Evolutionary conservation across 108 stramenopile genomes (phyloP).

Genomic region (Schizochytrium sp.): DNA sequence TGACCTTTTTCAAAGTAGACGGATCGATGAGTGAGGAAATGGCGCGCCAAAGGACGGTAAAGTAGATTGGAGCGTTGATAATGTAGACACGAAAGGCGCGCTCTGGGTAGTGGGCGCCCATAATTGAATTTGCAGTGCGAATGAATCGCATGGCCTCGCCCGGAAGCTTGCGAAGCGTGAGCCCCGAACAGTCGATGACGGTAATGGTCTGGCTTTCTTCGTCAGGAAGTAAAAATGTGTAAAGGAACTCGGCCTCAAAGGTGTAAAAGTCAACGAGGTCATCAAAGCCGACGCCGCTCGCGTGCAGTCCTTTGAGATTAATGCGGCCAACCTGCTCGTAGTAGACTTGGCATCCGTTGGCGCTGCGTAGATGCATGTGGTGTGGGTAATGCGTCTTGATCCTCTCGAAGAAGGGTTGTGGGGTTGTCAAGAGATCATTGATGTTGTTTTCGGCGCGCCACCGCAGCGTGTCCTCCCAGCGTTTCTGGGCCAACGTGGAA

Average conservation of each 20-base stretch:
- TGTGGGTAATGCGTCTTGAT: not conserved
- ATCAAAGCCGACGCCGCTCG: not conserved
- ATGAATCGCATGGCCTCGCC: not conserved
- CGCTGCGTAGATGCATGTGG: not conserved
- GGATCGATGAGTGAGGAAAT: not conserved
- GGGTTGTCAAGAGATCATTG: not conserved
- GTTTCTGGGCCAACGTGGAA: not conserved
- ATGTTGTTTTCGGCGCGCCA: not conserved
- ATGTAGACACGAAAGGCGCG: not conserved
- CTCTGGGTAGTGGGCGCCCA: not conserved
- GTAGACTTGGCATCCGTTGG: not conserved
- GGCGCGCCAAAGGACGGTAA: not conserved
- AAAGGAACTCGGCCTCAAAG: not conserved
- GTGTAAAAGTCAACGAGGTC: not conserved
- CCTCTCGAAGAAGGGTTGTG: not conserved
- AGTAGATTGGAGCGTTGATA: not conserved
- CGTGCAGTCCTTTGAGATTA: not conserved
- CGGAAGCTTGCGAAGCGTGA: not conserved
- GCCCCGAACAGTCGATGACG: not conserved
- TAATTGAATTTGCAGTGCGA: not conserved
- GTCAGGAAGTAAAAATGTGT: not conserved
- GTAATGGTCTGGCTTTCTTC: not conserved
- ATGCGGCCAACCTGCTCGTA: not conserved
- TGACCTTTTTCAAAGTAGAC: not conserved
- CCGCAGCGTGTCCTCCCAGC: not conserved